Base-by-base conservation (phyloP, 768 basidiomycete genomes). In the Boletus vinaceobasis region DNA sequence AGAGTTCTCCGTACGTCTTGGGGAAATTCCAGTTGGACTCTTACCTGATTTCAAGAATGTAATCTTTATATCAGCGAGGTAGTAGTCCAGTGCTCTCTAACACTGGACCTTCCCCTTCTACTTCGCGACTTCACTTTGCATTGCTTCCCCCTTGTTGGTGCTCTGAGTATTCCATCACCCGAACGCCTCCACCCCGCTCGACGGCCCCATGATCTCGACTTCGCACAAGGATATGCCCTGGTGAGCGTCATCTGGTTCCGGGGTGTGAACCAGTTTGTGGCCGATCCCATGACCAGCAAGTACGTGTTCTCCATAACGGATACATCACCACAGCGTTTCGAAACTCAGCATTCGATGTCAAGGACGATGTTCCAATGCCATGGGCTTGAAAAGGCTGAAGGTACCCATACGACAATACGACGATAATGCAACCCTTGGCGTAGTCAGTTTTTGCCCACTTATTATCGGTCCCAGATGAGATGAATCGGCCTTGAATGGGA, bases 361-460 rank as follows among this genome's bases (percentile, higher is more conserved):
- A 90, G 88, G 68, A 83, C 83, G n/a, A 88, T 88, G 87, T 84
- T 87, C 67, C 70, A 84, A 67, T 78, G 89, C 52, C 84, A 88
- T 46, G 83, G 76, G 57, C 73, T 85, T 54, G 88, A 93, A 74
- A 87, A 90, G 63, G 77, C 82, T 43, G 87, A 90, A 68, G 84
- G 84, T 11, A 87, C 69, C 63, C 70, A 17, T 82, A 85, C 66
- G 84, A 79, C 61, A 86, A 88, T 50, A 71, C 80, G 31, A 81
- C 77, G 40, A 90, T 91, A 73, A 62, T 78, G 75, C 45, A 48
- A 51, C 52, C 35, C 37, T 40, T 44, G 14, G 37, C 15, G n/a
- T 43, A 9, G 21, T 27, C 48, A 39, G 53, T 60, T 38, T 54
- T 43, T 59, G 27, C 43, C 39, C 40, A 29, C n/a, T n/a, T 37